Evolutionary conservation across 2,329 filamentous ascomycete species (phyloP), one percentile per base, ranked within the genome.

Genomic region (Trichophyton simii): DNA sequence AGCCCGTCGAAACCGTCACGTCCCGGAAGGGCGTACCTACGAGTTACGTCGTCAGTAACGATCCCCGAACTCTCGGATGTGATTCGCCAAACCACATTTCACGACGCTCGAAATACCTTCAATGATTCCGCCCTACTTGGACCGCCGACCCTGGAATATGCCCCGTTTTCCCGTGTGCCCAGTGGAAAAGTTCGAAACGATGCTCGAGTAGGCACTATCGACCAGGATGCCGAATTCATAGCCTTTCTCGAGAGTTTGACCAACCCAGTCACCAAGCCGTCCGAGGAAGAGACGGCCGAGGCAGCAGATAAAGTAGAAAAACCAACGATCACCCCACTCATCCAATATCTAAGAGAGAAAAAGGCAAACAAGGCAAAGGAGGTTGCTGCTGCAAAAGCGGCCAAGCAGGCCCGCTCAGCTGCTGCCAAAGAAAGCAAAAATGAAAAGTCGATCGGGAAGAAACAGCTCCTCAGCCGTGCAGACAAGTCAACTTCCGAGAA

Each of bases 141-240:
- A 0, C 88, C 88, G 1, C 91, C 94, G 0, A 82, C 82, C 3
- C 78, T 96, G 57, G 91, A 96, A 69, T 89, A 89, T 68, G 85
- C 91, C 18, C 83, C 87, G 0, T 95, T 91, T 76, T 89, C 89
- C 66, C 91, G 91, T 68, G 83, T 90, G 1, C 90, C 92, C 1
- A 83, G 83, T 63, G 83, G 80, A 41, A 89, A 89, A 72, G 83
- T 83, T 58, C 85, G 90, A 38, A 83, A 84, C 60, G 94, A 99
- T 77, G 84, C 85, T 60, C 86, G 91, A 13, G 89, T 96, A 72
- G 94, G 92, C 60, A 96, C 91, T 2, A 97, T 99, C 66, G 94
- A 99, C 68, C 91, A 96, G 71, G 94, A 99, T 69, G 85, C 89
- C 0, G 94, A 97, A 68, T 99, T 96, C 68, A 95, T 96, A 78